Base-by-base conservation (phyloP, 176 grass and related monocot species). In the Carex myosuroides region DNA sequence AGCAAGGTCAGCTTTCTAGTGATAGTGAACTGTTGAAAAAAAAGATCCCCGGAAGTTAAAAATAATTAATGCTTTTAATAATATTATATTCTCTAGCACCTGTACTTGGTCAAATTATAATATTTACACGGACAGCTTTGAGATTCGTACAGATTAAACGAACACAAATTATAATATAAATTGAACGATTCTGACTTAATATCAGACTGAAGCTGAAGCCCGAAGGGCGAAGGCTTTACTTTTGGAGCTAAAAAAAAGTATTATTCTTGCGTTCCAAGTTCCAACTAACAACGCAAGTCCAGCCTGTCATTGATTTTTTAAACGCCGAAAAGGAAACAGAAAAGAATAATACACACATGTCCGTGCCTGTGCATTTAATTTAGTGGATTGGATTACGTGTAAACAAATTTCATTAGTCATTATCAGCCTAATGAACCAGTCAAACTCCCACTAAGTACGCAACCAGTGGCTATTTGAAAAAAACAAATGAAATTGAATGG, bases 391-490 rank as follows among this genome's bases (percentile, higher is more conserved):
- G 10, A 83, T 68, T 33, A 53, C 10, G 62, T 29, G 35, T 54
- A 68, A 68, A 67, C 39, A 50, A 54, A 50, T 68, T 10, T 83
- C 10, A 83, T 53, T 42, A 48, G 79, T 81, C 79, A 48, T 64
- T 21, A 83, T 83, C 20, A 54, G 33, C 21, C 32, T 65, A 3
- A 4, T 53, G 61, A 83, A 30, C 53, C 41, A 53, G 80, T 83
- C 80, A 83, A 83, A 50, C 13, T 83, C 62, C 7, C 53, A 82
- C n/a, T 13, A 82, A 68, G 80, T 68, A 68, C 80, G 80, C 80
- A 67, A 83, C 61, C 61, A 53, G 12, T 82, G 59, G 17, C 12
- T 48, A 44, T 82, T 13, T 21, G 5, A n/a, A 52, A 83, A 82
- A 30, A 48, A 26, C 26, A 74, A 4, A 13, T 14, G 5, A 75